Base-by-base conservation (phyloP, 306 rosid species). In the Cercis canadensis region DNA sequence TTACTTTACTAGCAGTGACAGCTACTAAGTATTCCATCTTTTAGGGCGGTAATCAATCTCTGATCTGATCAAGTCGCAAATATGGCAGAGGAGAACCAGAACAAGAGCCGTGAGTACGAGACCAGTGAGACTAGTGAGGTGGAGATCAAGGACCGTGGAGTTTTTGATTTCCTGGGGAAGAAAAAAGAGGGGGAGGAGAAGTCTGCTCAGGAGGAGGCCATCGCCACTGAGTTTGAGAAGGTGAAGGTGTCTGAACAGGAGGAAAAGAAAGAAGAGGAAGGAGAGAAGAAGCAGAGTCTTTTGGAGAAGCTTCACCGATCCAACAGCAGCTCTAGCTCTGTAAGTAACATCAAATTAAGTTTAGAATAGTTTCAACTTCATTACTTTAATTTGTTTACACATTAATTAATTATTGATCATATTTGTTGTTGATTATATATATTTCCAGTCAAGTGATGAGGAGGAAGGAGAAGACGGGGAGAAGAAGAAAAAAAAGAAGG, bases 391-490 rank as follows among this genome's bases (percentile, higher is more conserved):
- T 32, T 4, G 36, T 21, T 45, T 3, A 3, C 11, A 39, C 12
- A 11, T 67, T 1, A 11, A 6, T 10, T 29, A 50, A 11, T 15
- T 18, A 13, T 14, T 34, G 18, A 8, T 37, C n/a, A 40, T 18
- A 1, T 8, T 1, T 39, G 1, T 39, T 19, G 8, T 21, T 45
- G 32, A 49, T 2, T 0, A 33, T 21, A 17, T 50, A 18, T 7
- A 37, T 12, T 50, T 73, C 56, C 89, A 92, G 97, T 86, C 96
- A 0, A 90, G 98, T 19, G 93, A 88, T 2, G 98, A 92, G 76
- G 92, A 83, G 65, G 88, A 72, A 32, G 92, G 67, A 49, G 88
- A 74, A 7, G 86, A 77, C 0, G 88, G 65, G 79, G 83, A 82
- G 51, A 77, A 67, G 59, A 84, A 75, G 70, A 73, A 81, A 74